These are phyloP conservation scores for Arctostaphylos glauca DNA, from an alignment of 148 eudicot species.

Conservation along the genomic window DNA sequence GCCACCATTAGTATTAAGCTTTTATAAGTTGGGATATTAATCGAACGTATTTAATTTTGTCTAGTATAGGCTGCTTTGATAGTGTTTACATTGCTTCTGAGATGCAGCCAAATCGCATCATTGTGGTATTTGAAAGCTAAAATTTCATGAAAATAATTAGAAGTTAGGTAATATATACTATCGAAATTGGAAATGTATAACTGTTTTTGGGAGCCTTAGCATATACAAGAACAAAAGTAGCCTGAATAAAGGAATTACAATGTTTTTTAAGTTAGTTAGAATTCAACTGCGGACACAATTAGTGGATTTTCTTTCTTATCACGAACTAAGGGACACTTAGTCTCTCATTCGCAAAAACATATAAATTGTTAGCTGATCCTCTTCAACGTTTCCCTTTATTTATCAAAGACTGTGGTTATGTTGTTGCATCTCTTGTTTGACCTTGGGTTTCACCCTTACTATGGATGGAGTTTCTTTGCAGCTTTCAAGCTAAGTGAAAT, in stretches of 20 bases:
- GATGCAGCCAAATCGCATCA: neutral
- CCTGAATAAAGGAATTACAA: neutral
- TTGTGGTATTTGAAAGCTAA: neutral
- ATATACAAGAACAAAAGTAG: neutral
- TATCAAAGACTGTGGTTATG: neutral
- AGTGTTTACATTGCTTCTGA: neutral
- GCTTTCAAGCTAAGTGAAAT: neutral
- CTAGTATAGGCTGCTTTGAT: neutral
- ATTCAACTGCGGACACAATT: neutral
- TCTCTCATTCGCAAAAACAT: neutral
- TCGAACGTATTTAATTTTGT: neutral
- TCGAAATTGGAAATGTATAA: neutral
- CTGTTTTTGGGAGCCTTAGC: neutral
- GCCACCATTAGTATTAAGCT: neutral
- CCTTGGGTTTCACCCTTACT: neutral
- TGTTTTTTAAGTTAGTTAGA: neutral
- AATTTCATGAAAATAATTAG: neutral
- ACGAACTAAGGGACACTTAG: neutral
- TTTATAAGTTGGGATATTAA: neutral
- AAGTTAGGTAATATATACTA: neutral
- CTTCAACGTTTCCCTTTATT: neutral
- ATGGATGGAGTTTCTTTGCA: neutral
- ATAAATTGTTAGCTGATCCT: neutral
- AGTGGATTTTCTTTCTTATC: neutral
- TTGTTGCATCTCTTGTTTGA: constrained; percentile 4